Percentiles rank a stretch among this genome's conserved stretches.
Conservation (phyloP, 345 rosid species). For the Pelargonium nanum region DNA sequence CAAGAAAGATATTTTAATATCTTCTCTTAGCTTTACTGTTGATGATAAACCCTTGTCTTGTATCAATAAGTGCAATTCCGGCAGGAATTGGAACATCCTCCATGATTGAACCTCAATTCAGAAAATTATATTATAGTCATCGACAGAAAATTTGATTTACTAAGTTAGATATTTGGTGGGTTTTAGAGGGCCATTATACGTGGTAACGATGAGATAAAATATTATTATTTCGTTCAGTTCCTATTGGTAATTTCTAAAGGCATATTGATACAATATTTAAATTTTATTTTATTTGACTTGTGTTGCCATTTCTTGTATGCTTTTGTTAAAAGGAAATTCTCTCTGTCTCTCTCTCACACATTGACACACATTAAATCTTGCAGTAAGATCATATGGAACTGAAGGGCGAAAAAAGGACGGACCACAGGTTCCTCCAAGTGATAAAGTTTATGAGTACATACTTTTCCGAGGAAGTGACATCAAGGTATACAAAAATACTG, state of each 20-base stretch:
- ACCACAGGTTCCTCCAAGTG: constrained; percentile 30
- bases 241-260: no score
- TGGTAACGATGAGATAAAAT: no score
- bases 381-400: constrained; percentile 49
- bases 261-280: no score
- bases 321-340: neutral
- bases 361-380: neutral
- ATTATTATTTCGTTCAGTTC: no score
- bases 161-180: no score
- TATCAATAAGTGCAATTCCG: neutral
- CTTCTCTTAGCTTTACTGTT: neutral
- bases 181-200: no score
- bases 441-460: constrained; percentile 34
- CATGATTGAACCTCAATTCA: no score
- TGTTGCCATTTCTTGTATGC: no score
- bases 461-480: constrained; percentile 44
- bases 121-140: no score
- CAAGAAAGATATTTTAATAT: neutral
- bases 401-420: constrained; percentile 51
- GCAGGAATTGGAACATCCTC: no score
- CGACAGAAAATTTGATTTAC: no score
- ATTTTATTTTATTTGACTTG: no score
- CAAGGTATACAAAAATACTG: constrained; percentile 20
- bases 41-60: neutral
- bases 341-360: neutral